Base-by-base conservation (phyloP, 169 alveolate species). In the Plasmodium gallinaceum region DNA sequence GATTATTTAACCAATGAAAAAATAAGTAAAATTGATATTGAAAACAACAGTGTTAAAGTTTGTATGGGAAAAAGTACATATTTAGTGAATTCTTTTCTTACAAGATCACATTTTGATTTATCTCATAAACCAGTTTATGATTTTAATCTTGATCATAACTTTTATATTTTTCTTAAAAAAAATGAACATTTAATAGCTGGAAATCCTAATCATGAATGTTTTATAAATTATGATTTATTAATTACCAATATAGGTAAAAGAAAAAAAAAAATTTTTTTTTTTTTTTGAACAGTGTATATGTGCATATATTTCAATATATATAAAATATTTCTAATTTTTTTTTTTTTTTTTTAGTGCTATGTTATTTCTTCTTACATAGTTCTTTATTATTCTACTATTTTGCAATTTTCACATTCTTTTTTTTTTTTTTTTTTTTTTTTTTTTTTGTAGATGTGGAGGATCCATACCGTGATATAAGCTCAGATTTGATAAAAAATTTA, bases 391-490 rank as follows among this genome's bases (percentile, higher is more conserved):
- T 48, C 16, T 14, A 5, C 16, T 14, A 48, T 48, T 2, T 2
- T 5, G 1, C 1, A 10, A 1, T 10, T 48, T 48, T 73, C 61
- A 22, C 43, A 3, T 0, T 12, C 70, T 32, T 58, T 37, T 73
- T 32, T 26, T 32, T 18, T 48, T 32, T n/a, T 12, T n/a, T n/a
- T 2, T n/a, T 71, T 52, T 48, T 51, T 37, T 14, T 48, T 60
- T 51, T 16, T 43, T 65, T 70, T 58, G 16, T 60, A 78, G 89
- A 78, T 9, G 51, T 78, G 18, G 6, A 48, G 18, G 89, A 78
- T 43, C 89, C 89, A 70, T 78, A 78, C 70, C 75, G 45, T 5
- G 89, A 78, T 26, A 78, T 78, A 39, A 66, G 89, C 24, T 58
- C 42, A 51, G 78, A 78, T 10, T 78, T 78, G 16, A 65, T 78